These are phyloP conservation scores for Kodamaea jinghongensis DNA, from an alignment of 805 yeast genomes.

Conservation along the genomic window DNA sequence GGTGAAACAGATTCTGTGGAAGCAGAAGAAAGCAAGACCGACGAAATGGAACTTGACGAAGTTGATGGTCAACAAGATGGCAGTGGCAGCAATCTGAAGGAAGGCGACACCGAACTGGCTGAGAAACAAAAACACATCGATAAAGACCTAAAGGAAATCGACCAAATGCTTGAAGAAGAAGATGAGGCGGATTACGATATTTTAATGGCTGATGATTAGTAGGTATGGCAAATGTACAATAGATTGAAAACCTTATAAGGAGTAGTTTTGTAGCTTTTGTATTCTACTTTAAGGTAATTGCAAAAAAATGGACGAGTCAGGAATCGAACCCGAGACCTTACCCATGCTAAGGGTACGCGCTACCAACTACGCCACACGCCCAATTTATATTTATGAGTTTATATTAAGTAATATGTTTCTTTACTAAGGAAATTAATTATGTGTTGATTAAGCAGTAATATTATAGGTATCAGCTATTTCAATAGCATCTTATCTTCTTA, in stretches of 20 bases:
- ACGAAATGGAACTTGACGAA: not conserved
- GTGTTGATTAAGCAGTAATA: too few species aligned
- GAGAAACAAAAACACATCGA: slow-evolving; percentile 11
- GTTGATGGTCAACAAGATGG: too few species aligned
- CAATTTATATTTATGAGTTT: too few species aligned
- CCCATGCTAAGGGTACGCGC: slow-evolving; percentile 82
- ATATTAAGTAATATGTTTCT: too few species aligned
- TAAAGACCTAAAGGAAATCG: slow-evolving; percentile 28
- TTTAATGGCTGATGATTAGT: slow-evolving; percentile 18
- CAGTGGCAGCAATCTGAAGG: too few species aligned
- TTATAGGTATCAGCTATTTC: too few species aligned
- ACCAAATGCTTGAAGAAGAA: slow-evolving; percentile 36
- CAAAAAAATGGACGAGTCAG: slow-evolving; percentile 63
- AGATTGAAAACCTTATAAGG: not conserved
- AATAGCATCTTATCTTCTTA: too few species aligned
- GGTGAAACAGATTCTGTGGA: too few species aligned
- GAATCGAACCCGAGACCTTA: slow-evolving; percentile 78
- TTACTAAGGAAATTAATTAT: too few species aligned
- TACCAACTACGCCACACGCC: slow-evolving; percentile 83
- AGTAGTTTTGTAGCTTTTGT: not conserved
- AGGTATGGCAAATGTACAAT: not conserved
- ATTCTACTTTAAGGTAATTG: not conserved
- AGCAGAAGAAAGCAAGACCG: not conserved
- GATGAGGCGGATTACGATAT: slow-evolving; percentile 38
- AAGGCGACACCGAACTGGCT: too few species aligned